These are phyloP conservation scores for Poterioochromonas sp. DNA, from an alignment of 352 stramenopile species.

Conservation along the genomic window DNA sequence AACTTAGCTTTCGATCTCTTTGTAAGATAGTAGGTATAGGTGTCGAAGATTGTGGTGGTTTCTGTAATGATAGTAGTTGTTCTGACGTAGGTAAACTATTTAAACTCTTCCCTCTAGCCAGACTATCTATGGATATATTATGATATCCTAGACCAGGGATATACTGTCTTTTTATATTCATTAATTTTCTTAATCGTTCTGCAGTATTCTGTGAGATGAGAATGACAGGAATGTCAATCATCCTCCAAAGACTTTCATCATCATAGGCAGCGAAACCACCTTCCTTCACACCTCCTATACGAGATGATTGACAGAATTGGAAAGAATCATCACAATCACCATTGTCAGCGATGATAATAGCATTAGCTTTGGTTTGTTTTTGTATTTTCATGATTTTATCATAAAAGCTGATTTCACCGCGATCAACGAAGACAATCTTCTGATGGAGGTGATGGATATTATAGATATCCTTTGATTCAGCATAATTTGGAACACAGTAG, in stretches of 20 bases:
- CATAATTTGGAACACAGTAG: slow-evolving; percentile 27
- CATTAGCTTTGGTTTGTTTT: background rate
- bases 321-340: slow-evolving; percentile 21
- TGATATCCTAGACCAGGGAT: background rate
- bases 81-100: too few relatives aligned
- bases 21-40: too few relatives aligned
- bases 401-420: slow-evolving; percentile 5
- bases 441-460: slow-evolving; percentile 4
- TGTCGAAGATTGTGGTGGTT: too few relatives aligned
- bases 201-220: background rate
- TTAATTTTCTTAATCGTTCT: slow-evolving; percentile 3
- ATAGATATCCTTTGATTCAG: background rate
- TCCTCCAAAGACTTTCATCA: background rate
- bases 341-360: slow-evolving; percentile 18
- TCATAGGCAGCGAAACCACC: slow-evolving; percentile 26
- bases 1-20: too few relatives aligned
- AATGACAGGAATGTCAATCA: slow-evolving; percentile 13
- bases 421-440: slow-evolving; percentile 17
- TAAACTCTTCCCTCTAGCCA: too few relatives aligned
- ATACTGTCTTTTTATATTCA: background rate
- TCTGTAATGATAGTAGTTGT: too few relatives aligned
- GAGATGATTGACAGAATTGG: background rate
- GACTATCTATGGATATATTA: slow-evolving; percentile 21
- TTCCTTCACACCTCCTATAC: background rate
- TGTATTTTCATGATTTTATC: slow-evolving; percentile 21